phyloP scores from a whole-genome alignment of 129 eudicot species.

The Helianthus tuberosus region DNA sequence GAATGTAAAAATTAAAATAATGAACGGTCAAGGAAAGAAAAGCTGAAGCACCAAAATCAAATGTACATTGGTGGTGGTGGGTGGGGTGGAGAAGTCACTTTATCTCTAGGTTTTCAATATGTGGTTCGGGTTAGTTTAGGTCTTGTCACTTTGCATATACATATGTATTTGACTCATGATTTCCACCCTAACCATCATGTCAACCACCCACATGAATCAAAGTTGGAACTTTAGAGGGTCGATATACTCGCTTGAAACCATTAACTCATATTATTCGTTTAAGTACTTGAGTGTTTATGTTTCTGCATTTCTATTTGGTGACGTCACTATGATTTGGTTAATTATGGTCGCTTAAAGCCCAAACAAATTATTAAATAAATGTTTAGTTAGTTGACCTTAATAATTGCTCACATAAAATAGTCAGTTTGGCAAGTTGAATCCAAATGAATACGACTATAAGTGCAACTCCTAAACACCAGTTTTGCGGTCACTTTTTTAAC shows the following conservation, averaged over 20 bases:
- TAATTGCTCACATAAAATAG: too few relatives aligned
- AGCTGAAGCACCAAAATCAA: constrained; percentile 8
- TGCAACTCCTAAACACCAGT: too few relatives aligned
- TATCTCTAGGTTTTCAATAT: constrained; percentile 25
- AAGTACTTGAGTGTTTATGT: neutral
- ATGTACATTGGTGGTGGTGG: constrained; percentile 25
- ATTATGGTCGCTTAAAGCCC: too few relatives aligned
- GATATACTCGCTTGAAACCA: neutral
- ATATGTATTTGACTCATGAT: constrained; percentile 6
- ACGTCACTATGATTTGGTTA: neutral
- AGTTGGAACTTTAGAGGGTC: constrained; percentile 2
- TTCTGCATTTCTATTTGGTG: neutral
- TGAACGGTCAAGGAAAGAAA: neutral
- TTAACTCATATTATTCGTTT: neutral
- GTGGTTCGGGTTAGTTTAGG: constrained; percentile 38
- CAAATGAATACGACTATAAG: too few relatives aligned
- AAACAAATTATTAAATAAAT: too few relatives aligned
- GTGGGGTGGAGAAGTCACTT: constrained; percentile 20
- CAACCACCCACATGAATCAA: constrained; percentile 10
- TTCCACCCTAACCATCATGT: constrained; percentile 25
- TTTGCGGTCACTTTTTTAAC: too few relatives aligned
- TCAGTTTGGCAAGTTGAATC: too few relatives aligned
- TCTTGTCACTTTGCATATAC: constrained; percentile 16
- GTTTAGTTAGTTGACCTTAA: too few relatives aligned
- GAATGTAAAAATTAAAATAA: neutral